These are phyloP conservation scores for Sugiyamaella chiloensis DNA, from an alignment of 805 yeast species.

Conservation along the genomic window DNA sequence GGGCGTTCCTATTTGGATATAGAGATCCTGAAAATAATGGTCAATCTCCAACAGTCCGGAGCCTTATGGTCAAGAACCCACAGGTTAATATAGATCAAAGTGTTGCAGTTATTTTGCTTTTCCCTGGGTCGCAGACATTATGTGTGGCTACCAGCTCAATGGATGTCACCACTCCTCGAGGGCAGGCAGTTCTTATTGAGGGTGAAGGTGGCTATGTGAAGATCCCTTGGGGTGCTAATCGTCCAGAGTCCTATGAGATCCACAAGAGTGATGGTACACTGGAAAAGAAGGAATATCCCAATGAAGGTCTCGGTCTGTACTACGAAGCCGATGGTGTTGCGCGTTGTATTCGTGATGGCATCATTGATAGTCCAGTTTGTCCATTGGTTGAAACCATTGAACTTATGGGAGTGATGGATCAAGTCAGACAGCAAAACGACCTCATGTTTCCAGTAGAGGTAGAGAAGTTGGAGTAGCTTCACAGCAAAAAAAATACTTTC, in stretches of 20 bases:
- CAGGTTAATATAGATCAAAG: conserved; percentile 17
- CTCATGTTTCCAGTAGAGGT: conserved; percentile 1
- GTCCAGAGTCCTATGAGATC: conserved; percentile 22
- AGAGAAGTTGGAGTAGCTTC: conserved; percentile 1
- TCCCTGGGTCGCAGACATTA: conserved; percentile 17
- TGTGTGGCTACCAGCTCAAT: conserved; percentile 14
- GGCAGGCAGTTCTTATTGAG: conserved; percentile 19
- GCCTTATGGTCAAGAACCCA: conserved; percentile 12
- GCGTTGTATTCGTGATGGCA: conserved; percentile 41
- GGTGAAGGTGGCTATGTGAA: conserved; percentile 24
- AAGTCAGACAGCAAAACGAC: conserved; percentile 10
- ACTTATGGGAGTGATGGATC: conserved; percentile 9
- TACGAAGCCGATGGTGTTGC: conserved; percentile 57
- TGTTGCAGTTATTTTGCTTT: conserved; percentile 12
- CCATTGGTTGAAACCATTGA: conserved; percentile 10
- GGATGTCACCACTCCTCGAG: conserved; percentile 7
- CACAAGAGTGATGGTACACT: conserved; percentile 9
- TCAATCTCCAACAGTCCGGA: conserved; percentile 10
- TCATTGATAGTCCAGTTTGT: conserved; percentile 26
- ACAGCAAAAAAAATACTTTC: neutral
- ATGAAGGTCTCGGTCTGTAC: conserved; percentile 44
- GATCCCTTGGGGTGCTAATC: conserved; percentile 21
- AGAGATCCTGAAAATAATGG: conserved; percentile 18
- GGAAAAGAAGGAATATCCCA: conserved; percentile 13
- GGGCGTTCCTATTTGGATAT: conserved; percentile 22